A percentile compares a stretch with the other conserved stretches of the same genome.
Conservation (phyloP, 2,329 filamentous ascomycete species). For the Pseudocercospora ulei region DNA sequence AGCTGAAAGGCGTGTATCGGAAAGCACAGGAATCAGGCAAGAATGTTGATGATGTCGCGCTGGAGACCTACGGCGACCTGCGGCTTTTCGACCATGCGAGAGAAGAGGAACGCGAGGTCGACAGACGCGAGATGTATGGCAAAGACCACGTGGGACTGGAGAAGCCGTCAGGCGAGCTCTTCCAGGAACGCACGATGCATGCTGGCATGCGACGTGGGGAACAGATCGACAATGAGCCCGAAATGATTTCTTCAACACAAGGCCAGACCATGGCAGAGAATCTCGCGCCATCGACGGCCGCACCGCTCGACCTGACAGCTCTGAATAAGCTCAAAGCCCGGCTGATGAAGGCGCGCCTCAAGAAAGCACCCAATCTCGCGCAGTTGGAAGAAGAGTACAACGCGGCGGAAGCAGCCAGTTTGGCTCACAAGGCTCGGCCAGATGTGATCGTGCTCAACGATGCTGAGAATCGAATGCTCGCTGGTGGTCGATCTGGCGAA, state of each 20-base stretch:
- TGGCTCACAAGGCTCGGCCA: conserved; percentile 47
- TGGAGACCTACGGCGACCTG: conserved; percentile 71
- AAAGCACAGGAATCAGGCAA: conserved; percentile 63
- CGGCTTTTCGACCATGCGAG: conserved; percentile 82
- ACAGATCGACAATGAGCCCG: conserved; percentile 27
- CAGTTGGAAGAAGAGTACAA: conserved; percentile 79
- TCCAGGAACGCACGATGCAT: conserved; percentile 60
- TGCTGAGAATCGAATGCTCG: conserved; percentile 83
- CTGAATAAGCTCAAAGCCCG: conserved; percentile 86
- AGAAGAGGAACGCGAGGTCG: conserved; percentile 86
- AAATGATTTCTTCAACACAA: conserved; percentile 39
- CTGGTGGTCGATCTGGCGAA: conserved; percentile 63
- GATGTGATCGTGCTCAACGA: conserved; percentile 71
- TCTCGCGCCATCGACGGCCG: conserved; percentile 42
- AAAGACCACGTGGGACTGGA: conserved; percentile 74
- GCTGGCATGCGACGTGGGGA: conserved; percentile 42
- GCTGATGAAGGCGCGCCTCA: conserved; percentile 90
- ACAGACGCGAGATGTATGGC: conserved; percentile 72
- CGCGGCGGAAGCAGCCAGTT: conserved; percentile 55
- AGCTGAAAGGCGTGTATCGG: conserved; percentile 74
- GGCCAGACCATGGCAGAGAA: conserved; percentile 51
- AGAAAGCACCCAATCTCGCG: conserved; percentile 62
- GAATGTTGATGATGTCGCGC: conserved; percentile 69
- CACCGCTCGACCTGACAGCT: conserved; percentile 60
- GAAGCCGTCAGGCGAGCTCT: conserved; percentile 79